Conservation (phyloP, 2,329 filamentous ascomycete species). For the Sclerotinia trifoliorum region DNA sequence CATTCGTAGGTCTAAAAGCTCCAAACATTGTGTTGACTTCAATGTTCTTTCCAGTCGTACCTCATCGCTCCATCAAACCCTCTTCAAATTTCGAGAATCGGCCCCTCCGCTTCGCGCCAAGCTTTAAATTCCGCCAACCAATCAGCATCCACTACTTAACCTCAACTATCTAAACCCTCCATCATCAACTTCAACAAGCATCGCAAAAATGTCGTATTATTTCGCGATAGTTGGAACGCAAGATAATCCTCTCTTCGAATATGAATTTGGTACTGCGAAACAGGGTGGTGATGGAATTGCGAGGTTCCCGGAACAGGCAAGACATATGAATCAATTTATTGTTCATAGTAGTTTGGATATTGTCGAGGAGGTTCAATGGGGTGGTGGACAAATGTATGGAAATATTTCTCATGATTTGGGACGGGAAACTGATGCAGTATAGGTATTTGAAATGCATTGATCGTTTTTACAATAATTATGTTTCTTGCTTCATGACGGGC, state of each 20-base stretch:
- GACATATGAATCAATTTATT: slow-evolving; percentile 96
- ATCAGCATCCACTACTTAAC: slow-evolving; percentile 30
- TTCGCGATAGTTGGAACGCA: slow-evolving; percentile 95
- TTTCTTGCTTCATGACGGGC: slow-evolving; percentile 91
- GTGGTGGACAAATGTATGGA: slow-evolving; percentile 75
- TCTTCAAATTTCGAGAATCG: slow-evolving; percentile 29
- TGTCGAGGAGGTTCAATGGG: slow-evolving; percentile 96
- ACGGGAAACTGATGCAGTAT: slow-evolving; percentile 19
- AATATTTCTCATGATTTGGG: slow-evolving; percentile 21
- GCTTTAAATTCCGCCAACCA: slow-evolving; percentile 29
- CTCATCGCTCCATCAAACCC: slow-evolving; percentile 2
- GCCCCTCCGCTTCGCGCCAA: slow-evolving; percentile 31
- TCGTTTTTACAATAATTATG: slow-evolving; percentile 93
- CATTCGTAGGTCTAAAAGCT: slow-evolving; percentile 74
- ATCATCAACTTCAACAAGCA: slow-evolving; percentile 11
- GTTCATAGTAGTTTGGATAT: slow-evolving; percentile 92
- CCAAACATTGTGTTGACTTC: slow-evolving; percentile 65
- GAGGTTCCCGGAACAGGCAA: slow-evolving; percentile 82
- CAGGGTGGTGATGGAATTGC: slow-evolving; percentile 90
- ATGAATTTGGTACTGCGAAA: slow-evolving; percentile 96
- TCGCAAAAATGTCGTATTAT: slow-evolving; percentile 84
- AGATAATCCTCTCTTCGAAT: slow-evolving; percentile 94
- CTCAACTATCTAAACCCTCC: slow-evolving; percentile 21
- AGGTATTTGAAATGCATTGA: slow-evolving; percentile 97
- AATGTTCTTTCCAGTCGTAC: slow-evolving; percentile 21